A percentile compares a stretch with the other conserved stretches of the same genome.
phyloP scores from a whole-genome alignment of 2,329 filamentous ascomycete species.

The Helotiales sp. region DNA sequence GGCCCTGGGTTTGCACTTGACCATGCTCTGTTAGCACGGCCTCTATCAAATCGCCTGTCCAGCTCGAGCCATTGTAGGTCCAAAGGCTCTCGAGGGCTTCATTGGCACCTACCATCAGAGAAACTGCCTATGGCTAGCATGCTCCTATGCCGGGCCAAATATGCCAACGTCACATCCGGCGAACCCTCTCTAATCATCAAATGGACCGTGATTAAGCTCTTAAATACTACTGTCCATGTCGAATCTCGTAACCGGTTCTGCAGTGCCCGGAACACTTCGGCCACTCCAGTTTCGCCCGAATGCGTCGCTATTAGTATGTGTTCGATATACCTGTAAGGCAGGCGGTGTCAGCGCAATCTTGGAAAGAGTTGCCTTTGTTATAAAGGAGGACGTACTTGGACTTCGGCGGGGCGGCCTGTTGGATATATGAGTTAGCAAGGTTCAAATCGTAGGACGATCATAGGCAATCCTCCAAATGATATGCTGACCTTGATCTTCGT shows the following conservation, averaged over 20 bases:
- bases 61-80: conserved; percentile 16
- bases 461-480: neutral
- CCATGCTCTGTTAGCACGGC: conserved; percentile 39
- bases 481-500: conserved; percentile 87
- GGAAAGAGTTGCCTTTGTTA: neutral
- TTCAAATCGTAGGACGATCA: neutral
- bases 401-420: conserved; percentile 88
- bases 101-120: conserved; percentile 72
- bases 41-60: conserved; percentile 21
- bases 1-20: conserved; percentile 87
- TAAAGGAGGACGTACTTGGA: conserved; percentile 70
- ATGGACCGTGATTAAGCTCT: conserved; percentile 92
- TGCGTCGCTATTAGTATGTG: conserved; percentile 95
- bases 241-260: conserved; percentile 89
- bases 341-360: conserved; percentile 19
- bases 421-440: neutral
- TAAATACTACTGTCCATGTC: conserved; percentile 99
- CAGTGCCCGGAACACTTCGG: conserved; percentile 90
- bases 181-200: conserved; percentile 97
- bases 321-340: conserved; percentile 63
- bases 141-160: conserved; percentile 78
- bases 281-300: conserved; percentile 90
- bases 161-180: conserved; percentile 82
- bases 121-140: conserved; percentile 87
- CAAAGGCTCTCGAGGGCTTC: neutral